Conservation (phyloP, 2,329 filamentous ascomycete species). For the Decorospora gaudefroyi region DNA sequence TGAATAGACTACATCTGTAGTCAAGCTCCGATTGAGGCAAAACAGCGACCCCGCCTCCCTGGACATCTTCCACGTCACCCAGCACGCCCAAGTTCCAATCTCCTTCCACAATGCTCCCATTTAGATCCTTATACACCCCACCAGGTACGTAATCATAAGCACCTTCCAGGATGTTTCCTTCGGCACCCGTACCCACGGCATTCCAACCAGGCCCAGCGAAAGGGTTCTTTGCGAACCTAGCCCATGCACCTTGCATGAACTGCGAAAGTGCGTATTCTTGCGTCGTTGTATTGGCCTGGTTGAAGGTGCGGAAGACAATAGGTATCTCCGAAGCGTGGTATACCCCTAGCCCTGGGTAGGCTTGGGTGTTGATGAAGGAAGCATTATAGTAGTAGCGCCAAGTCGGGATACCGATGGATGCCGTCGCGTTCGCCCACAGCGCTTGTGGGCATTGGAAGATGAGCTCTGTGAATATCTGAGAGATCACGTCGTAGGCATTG, state of each 20-base stretch:
- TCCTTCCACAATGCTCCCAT: slow-evolving; percentile 10
- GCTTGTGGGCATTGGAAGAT: slow-evolving; percentile 29
- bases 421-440: slow-evolving; percentile 31
- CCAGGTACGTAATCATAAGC: slow-evolving; percentile 15
- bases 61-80: slow-evolving; percentile 24
- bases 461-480: slow-evolving; percentile 24
- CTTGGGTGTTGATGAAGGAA: slow-evolving; percentile 31
- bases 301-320: slow-evolving; percentile 32
- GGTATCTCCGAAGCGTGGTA: slow-evolving; percentile 35
- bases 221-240: slow-evolving; percentile 37
- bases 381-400: slow-evolving; percentile 42
- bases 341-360: slow-evolving; percentile 16
- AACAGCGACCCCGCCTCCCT: slow-evolving; percentile 23
- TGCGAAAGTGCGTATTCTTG: slow-evolving; percentile 25
- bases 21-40: slow-evolving; percentile 23
- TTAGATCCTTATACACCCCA: slow-evolving; percentile 9
- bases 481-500: slow-evolving; percentile 24
- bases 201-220: slow-evolving; percentile 33
- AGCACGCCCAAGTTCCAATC: slow-evolving; percentile 26
- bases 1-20: slow-evolving; percentile 20
- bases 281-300: slow-evolving; percentile 19
- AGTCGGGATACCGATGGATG: slow-evolving; percentile 26
- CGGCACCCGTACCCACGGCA: slow-evolving; percentile 21
- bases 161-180: slow-evolving; percentile 18
- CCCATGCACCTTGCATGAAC: slow-evolving; percentile 33